Conservation (phyloP, 2,329 filamentous ascomycete species). For the Chrysoporthe cubensis region DNA sequence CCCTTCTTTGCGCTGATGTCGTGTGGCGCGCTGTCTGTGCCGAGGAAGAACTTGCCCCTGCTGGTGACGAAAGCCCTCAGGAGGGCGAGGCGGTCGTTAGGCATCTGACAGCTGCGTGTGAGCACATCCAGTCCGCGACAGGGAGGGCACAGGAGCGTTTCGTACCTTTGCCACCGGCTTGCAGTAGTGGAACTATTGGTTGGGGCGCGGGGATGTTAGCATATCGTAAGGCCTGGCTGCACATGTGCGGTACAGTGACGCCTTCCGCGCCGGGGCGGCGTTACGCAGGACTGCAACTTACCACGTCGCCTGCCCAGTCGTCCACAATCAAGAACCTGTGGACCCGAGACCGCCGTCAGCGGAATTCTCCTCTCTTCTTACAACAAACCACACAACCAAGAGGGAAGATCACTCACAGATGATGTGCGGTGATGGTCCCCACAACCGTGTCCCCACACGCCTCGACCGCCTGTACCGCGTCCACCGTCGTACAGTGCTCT, state of each 20-base stretch:
- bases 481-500: constrained; percentile 87
- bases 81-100: constrained; percentile 72
- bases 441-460: constrained; percentile 78
- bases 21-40: constrained; percentile 71
- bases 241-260: constrained; percentile 7
- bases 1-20: constrained; percentile 61
- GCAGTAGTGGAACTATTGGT: constrained; percentile 67
- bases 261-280: constrained; percentile 36
- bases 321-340: constrained; percentile 68
- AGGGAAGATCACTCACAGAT: constrained; percentile 57
- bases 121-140: not conserved
- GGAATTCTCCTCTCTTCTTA: not conserved
- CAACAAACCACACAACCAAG: not conserved
- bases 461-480: constrained; percentile 77
- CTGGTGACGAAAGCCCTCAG: constrained; percentile 65
- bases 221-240: not conserved
- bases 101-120: constrained; percentile 33
- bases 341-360: not conserved
- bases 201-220: not conserved
- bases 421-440: constrained; percentile 82
- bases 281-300: constrained; percentile 30
- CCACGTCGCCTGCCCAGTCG: constrained; percentile 63
- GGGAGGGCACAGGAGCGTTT: not conserved
- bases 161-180: constrained; percentile 66
- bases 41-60: constrained; percentile 73